Evolutionary conservation across 1,284 basidiomycete species (phyloP).

Genomic region (Ceratobasidium sp.): DNA sequence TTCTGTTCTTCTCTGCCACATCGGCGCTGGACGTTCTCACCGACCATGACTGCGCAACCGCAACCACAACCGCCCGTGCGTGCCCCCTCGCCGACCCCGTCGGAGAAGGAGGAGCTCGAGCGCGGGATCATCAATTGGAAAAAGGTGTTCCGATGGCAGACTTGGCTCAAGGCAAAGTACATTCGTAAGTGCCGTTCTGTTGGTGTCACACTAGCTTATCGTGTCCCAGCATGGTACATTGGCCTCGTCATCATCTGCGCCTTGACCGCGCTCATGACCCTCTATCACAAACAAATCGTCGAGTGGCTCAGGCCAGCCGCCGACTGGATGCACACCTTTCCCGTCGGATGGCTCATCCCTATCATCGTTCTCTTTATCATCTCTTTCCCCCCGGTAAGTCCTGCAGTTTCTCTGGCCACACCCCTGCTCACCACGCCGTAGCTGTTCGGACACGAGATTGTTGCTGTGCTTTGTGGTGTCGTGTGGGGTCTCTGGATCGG

Average conservation of each 20-base stretch:
- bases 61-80: slow-evolving; percentile 10
- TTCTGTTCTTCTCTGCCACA: neutral
- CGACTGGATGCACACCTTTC: slow-evolving; percentile 64
- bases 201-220: slow-evolving; percentile 46
- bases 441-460: slow-evolving; percentile 80
- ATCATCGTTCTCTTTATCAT: slow-evolving; percentile 80
- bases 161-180: slow-evolving; percentile 43
- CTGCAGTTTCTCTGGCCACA: slow-evolving; percentile 26
- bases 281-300: slow-evolving; percentile 71
- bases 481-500: slow-evolving; percentile 75
- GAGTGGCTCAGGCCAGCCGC: slow-evolving; percentile 69
- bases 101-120: slow-evolving; percentile 58
- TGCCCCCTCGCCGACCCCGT: slow-evolving; percentile 58
- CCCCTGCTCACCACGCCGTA: slow-evolving; percentile 46
- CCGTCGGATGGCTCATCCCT: slow-evolving; percentile 80
- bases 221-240: slow-evolving; percentile 59
- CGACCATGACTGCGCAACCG: neutral
- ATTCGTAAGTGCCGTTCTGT: slow-evolving; percentile 41
- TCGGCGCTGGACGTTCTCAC: neutral
- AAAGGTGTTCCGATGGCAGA: slow-evolving; percentile 51
- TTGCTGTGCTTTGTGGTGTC: slow-evolving; percentile 77
- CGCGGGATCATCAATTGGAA: slow-evolving; percentile 52
- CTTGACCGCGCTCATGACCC: slow-evolving; percentile 63
- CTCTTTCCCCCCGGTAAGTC: slow-evolving; percentile 73
- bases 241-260: slow-evolving; percentile 51